A percentile compares a stretch with the other conserved stretches of the same genome.
Evolutionary conservation across 2,329 filamentous ascomycete genomes (phyloP).

Genomic region (Aspergillus ochraceus): DNA sequence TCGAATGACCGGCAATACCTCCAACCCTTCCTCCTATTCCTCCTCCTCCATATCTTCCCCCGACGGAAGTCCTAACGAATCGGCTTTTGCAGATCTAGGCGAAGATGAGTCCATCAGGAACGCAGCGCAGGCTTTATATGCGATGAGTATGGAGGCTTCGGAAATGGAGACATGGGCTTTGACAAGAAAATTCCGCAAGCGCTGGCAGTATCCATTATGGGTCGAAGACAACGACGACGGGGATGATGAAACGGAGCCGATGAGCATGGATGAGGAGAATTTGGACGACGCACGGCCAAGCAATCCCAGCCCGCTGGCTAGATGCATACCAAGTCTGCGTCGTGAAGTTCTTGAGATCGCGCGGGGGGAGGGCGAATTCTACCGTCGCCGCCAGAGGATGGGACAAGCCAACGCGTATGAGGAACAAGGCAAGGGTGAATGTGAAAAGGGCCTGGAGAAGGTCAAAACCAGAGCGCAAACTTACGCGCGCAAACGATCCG

Average conservation of each 20-base stretch:
- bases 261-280: background rate
- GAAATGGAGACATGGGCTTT: background rate
- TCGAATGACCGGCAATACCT: background rate
- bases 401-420: background rate
- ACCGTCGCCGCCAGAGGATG: background rate
- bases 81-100: background rate
- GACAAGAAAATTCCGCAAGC: background rate
- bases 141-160: background rate
- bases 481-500: conserved; percentile 2
- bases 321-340: background rate
- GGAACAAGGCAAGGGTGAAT: background rate
- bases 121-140: background rate
- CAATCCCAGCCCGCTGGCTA: background rate
- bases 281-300: background rate
- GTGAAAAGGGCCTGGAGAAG: background rate
- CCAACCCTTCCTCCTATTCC: background rate
- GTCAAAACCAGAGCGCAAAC: conserved; percentile 1
- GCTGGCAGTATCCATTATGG: background rate
- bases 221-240: background rate
- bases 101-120: background rate
- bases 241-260: background rate
- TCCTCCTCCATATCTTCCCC: background rate
- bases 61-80: background rate
- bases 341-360: background rate
- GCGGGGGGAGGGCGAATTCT: background rate